Percentiles rank a stretch among this genome's conserved stretches.
These are phyloP conservation scores for Besnoitia besnoiti DNA, from an alignment of 169 alveolate species.

Conservation along the genomic window DNA sequence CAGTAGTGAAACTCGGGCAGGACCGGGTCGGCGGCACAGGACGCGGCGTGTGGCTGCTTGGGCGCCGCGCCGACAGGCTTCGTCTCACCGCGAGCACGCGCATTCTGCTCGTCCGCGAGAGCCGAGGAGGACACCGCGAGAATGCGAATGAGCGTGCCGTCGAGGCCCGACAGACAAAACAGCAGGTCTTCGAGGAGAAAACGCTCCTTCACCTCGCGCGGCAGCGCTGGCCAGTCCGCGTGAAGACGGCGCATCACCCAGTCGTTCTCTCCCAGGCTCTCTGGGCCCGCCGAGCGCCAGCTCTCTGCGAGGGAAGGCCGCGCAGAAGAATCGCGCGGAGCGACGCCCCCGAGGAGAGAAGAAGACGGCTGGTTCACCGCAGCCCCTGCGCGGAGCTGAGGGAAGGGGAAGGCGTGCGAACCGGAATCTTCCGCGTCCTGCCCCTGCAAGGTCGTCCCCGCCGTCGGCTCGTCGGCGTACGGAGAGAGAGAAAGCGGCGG, in stretches of 20 bases:
- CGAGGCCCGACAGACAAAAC: conserved; percentile 16
- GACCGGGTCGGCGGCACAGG: background rate
- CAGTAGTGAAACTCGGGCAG: background rate
- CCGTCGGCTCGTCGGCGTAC: background rate
- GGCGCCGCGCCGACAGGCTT: background rate
- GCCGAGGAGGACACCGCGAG: background rate
- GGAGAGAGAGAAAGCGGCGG: background rate
- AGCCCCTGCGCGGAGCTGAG: background rate
- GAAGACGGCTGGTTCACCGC: background rate
- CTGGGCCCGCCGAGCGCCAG: conserved; percentile 7
- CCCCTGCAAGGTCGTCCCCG: background rate
- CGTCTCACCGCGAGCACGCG: background rate
- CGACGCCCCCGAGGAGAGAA: background rate
- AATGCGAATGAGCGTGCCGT: background rate
- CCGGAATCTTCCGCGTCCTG: background rate
- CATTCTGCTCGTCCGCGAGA: background rate
- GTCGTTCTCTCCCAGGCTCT: background rate
- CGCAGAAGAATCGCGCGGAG: background rate
- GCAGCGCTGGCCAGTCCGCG: background rate
- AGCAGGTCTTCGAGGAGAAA: conserved; percentile 16
- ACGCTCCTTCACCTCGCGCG: conserved; percentile 28
- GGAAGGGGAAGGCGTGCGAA: background rate
- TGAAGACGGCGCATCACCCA: conserved; percentile 29
- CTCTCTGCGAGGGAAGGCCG: background rate
- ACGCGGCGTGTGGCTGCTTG: background rate